Percentiles rank a stretch among this genome's conserved stretches.
phyloP scores from a whole-genome alignment of 2,329 filamentous ascomycete species.

The Plenodomus biglobosus region DNA sequence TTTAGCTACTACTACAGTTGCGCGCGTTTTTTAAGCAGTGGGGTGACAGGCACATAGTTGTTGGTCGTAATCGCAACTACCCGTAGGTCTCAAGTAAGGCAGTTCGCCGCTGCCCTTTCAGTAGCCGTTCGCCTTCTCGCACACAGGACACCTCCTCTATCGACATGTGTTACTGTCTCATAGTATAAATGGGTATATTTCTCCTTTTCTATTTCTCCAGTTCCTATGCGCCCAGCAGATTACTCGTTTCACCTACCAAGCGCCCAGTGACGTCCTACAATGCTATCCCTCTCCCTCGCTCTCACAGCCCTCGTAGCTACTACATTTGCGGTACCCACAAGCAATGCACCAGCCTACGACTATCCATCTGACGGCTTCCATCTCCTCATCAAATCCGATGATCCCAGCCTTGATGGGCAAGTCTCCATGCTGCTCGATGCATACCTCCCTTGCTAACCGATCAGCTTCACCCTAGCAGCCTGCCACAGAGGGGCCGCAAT shows the following conservation, averaged over 20 bases:
- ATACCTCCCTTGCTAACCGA: background rate
- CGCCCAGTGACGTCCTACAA: background rate
- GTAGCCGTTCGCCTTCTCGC: background rate
- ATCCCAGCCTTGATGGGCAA: slow-evolving; percentile 20
- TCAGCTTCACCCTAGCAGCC: slow-evolving; percentile 21
- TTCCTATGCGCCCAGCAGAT: too few relatives aligned
- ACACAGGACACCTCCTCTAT: background rate
- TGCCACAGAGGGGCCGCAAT: slow-evolving; percentile 52
- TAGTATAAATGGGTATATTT: background rate
- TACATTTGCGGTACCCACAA: background rate
- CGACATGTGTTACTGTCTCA: background rate
- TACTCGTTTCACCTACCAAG: too few relatives aligned
- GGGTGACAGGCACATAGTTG: too few relatives aligned
- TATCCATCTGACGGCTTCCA: slow-evolving; percentile 22
- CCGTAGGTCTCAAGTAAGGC: background rate
- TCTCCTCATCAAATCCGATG: slow-evolving; percentile 22
- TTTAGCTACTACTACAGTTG: too few relatives aligned
- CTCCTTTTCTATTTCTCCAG: too few relatives aligned
- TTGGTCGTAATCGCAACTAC: background rate
- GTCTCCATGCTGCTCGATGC: background rate
- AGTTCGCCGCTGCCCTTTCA: background rate
- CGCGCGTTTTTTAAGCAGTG: too few relatives aligned
- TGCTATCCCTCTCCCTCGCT: slow-evolving; percentile 6
- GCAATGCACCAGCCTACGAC: slow-evolving; percentile 3
- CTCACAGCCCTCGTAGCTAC: slow-evolving; percentile 4